These are phyloP conservation scores for Cryptococcus sp. DNA, from an alignment of 1,284 basidiomycete species.

Conservation along the genomic window DNA sequence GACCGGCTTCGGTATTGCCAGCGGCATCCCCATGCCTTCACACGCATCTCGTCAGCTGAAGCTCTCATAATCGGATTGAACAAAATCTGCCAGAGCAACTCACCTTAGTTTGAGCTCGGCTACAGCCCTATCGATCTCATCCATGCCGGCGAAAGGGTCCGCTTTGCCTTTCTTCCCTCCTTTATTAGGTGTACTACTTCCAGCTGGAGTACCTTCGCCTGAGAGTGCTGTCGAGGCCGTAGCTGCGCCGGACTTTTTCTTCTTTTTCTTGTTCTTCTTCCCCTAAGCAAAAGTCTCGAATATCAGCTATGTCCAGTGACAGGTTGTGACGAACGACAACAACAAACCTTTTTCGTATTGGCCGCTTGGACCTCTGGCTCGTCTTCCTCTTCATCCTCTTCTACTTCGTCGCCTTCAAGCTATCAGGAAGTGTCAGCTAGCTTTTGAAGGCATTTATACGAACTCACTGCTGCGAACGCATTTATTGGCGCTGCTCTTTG, in stretches of 20 bases:
- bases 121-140: slow-evolving; percentile 79
- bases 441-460: not conserved
- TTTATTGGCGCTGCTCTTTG: slow-evolving; percentile 40
- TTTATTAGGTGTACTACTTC: slow-evolving; percentile 30
- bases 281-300: slow-evolving; percentile 24
- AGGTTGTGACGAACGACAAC: not conserved
- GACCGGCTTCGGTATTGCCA: slow-evolving; percentile 1
- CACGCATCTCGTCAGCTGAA: slow-evolving; percentile 1
- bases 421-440: slow-evolving; percentile 9
- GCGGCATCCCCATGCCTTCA: slow-evolving; percentile 31
- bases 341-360: slow-evolving; percentile 36
- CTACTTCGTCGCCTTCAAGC: slow-evolving; percentile 27
- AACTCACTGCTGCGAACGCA: slow-evolving; percentile 63
- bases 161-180: slow-evolving; percentile 56
- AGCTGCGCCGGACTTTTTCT: slow-evolving; percentile 26
- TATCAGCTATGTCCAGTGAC: not conserved
- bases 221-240: slow-evolving; percentile 3
- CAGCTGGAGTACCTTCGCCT: not conserved
- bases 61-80: not conserved
- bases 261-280: slow-evolving; percentile 53
- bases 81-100: slow-evolving; percentile 26
- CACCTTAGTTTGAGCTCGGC: slow-evolving; percentile 77
- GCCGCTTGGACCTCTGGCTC: slow-evolving; percentile 20
- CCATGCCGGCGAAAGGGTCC: slow-evolving; percentile 58
- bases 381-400: slow-evolving; percentile 27